phyloP scores from a whole-genome alignment of 805 yeast species.

The Candida morakotiae region DNA sequence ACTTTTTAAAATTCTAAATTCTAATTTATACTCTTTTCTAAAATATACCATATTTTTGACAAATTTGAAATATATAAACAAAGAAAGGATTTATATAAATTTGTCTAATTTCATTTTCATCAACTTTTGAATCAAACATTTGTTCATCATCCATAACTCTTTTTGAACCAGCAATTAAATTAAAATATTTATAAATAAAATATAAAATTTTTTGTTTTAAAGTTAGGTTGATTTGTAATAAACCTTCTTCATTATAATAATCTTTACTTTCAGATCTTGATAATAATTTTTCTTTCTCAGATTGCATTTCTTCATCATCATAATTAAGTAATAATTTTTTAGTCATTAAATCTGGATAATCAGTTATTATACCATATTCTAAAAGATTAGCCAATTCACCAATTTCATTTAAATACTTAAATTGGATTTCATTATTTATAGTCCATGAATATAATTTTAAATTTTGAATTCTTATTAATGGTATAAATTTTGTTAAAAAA shows the following conservation, averaged over 20 bases:
- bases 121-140: slow-evolving; percentile 18
- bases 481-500: slow-evolving; percentile 33
- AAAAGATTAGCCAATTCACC: slow-evolving; percentile 19
- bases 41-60: slow-evolving; percentile 23
- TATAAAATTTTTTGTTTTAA: slow-evolving; percentile 13
- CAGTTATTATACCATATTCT: slow-evolving; percentile 36
- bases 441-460: slow-evolving; percentile 39
- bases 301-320: slow-evolving; percentile 6
- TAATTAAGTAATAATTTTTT: slow-evolving; percentile 7
- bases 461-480: slow-evolving; percentile 27
- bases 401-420: slow-evolving; percentile 25
- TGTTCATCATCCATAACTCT: slow-evolving; percentile 14
- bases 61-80: slow-evolving; percentile 18
- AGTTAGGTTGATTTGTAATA: slow-evolving; percentile 10
- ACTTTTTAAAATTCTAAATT: no score
- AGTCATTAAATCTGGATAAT: slow-evolving; percentile 32
- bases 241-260: slow-evolving; percentile 7
- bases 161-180: slow-evolving; percentile 9
- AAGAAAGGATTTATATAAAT: slow-evolving; percentile 12
- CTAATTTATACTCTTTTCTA: slow-evolving; percentile 6
- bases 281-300: neutral
- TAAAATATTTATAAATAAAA: slow-evolving; percentile 11
- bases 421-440: slow-evolving; percentile 31
- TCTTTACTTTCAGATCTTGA: neutral
- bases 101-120: slow-evolving; percentile 13